Evolutionary conservation across 2,329 filamentous ascomycete genomes (phyloP), one percentile per base, ranked within the genome.

Genomic region (Ophioceras dolichostomum): DNA sequence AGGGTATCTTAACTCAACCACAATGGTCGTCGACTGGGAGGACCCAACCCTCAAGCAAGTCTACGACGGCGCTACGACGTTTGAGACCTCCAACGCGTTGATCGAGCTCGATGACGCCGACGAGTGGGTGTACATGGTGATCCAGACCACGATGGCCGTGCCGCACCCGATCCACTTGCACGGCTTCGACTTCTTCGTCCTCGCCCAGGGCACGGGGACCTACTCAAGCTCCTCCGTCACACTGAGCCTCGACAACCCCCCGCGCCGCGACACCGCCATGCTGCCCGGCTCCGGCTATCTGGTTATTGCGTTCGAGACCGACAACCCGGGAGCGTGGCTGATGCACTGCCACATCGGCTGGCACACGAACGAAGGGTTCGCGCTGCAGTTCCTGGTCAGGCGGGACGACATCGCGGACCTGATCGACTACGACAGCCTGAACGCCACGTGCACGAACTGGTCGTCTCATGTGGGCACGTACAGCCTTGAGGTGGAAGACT

Each of bases 161-260:
- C 58, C 68, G 10, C 76, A 80, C 41, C 70, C 73, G 0, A 70
- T 80, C 36, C 76, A 80, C 61, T 78, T 78, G 57, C 76, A 80
- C 53, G 67, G 68, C 33, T 72, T 68, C 47, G 76, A 74, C 49
- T 73, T 69, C 55, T 78, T 64, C 46, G 53, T 67, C 14, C 62
- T 80, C 21, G 76, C 75, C 1, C 41, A 55, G 0, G 75, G 73
- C 2, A 45, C 43, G 0, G 70, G 71, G 0, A 35, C 43, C 1
- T 80, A 72, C 48, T 79, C 67, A 60, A 50, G 49, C 2, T 64
- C 60, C 1, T 67, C 77, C 0, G 66, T 61, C 0, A 57, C 49
- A 13, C 77, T 79, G 58, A 78, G 79, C 48, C 54, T 79, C 2
- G 58, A 61, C 1, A 62, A 65, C 29, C 75, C 76, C 0, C 68